phyloP scores from a whole-genome alignment of 805 yeast genomes.

The Candida multigemmis region DNA sequence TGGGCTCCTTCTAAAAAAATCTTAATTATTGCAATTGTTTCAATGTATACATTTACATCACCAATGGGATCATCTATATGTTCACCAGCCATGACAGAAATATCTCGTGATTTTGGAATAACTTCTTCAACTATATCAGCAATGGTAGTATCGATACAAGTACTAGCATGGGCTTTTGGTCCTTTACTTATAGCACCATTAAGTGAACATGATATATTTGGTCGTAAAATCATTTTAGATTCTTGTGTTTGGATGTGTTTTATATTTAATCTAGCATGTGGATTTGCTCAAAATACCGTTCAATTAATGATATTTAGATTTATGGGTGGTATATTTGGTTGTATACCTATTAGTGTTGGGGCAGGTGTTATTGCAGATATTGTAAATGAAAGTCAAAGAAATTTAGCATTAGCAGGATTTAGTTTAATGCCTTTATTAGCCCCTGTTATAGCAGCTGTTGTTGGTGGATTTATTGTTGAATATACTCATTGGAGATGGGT shows the following conservation, averaged over 20 bases:
- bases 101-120: conserved; percentile 36
- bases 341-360: conserved; percentile 61
- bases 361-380: conserved; percentile 63
- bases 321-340: conserved; percentile 58
- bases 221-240: conserved; percentile 49
- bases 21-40: conserved; percentile 35
- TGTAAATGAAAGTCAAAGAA: conserved; percentile 43
- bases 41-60: conserved; percentile 47
- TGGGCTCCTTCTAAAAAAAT: conserved; percentile 40
- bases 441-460: conserved; percentile 56
- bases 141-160: conserved; percentile 52
- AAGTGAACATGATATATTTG: conserved; percentile 49
- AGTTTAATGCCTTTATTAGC: conserved; percentile 57
- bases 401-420: conserved; percentile 47
- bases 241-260: conserved; percentile 40
- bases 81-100: conserved; percentile 49
- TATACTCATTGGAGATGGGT: conserved; percentile 58
- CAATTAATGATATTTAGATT: conserved; percentile 55
- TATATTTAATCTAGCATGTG: conserved; percentile 51
- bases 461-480: conserved; percentile 49
- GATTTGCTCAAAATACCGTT: conserved; percentile 47
- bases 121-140: conserved; percentile 34
- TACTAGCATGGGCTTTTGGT: conserved; percentile 63
- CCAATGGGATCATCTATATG: conserved; percentile 57
- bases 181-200: conserved; percentile 62